These are phyloP conservation scores for Pseudopithomyces chartarum DNA, from an alignment of 2,329 filamentous ascomycete genomes.

Conservation along the genomic window DNA sequence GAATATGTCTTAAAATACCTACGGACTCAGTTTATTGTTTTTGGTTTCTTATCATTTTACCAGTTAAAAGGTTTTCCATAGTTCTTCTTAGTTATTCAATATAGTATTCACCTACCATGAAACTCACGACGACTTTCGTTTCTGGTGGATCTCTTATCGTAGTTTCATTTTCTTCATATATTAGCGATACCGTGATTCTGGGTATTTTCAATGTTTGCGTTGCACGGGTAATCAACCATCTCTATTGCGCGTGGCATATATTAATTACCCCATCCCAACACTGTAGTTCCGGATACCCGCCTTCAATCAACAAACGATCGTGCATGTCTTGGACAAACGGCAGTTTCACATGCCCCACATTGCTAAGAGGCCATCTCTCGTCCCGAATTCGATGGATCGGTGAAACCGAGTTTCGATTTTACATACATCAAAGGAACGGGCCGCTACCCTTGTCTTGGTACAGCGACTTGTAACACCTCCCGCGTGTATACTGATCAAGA, in stretches of 20 bases:
- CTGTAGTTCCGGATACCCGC: not conserved
- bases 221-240: not conserved
- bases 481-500: not conserved
- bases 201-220: not conserved
- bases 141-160: not conserved
- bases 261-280: slow-evolving; percentile 8
- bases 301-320: not conserved
- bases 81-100: no score
- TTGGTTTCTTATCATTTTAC: no score
- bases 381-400: not conserved
- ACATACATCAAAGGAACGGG: not conserved
- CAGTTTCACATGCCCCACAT: slow-evolving; percentile 12
- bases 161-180: not conserved
- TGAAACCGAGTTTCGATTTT: not conserved
- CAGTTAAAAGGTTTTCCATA: no score
- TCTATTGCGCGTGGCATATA: slow-evolving; percentile 2
- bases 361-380: not conserved
- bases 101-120: no score
- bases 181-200: not conserved
- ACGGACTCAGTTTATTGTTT: no score
- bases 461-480: not conserved
- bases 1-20: no score
- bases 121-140: no score
- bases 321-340: not conserved
- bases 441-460: not conserved